phyloP scores from a whole-genome alignment of 768 basidiomycete species.

The Gymnopilus junonius region DNA sequence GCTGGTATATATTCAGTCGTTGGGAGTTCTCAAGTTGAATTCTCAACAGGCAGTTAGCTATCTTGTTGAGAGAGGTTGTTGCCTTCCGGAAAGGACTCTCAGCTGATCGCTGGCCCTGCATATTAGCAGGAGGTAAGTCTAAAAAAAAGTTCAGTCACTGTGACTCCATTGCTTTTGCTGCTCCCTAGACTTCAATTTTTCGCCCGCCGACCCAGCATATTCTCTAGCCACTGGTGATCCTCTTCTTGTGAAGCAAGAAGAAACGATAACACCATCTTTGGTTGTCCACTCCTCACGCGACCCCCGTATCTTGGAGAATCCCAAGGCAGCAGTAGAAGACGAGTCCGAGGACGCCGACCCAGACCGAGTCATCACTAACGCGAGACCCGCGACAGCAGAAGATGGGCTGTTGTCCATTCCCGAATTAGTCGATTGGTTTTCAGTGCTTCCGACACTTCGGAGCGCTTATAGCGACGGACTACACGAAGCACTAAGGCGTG shows the following conservation, averaged over 20 bases:
- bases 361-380: slow-evolving; percentile 74
- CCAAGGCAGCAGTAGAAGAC: slow-evolving; percentile 42
- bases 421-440: slow-evolving; percentile 60
- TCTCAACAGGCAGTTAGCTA: slow-evolving; percentile 67
- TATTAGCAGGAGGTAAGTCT: slow-evolving; percentile 79
- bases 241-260: slow-evolving; percentile 58
- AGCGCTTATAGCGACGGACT: slow-evolving; percentile 76
- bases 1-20: neutral
- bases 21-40: neutral
- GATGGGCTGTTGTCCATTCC: slow-evolving; percentile 73
- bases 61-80: slow-evolving; percentile 68
- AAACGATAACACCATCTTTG: slow-evolving; percentile 60
- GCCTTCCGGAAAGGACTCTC: slow-evolving; percentile 53
- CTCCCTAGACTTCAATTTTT: slow-evolving; percentile 84
- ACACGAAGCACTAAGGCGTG: slow-evolving; percentile 17
- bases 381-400: slow-evolving; percentile 55
- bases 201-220: slow-evolving; percentile 83
- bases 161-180: neutral
- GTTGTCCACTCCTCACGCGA: slow-evolving; percentile 78
- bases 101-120: slow-evolving; percentile 69
- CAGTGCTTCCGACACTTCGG: slow-evolving; percentile 39
- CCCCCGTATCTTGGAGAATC: slow-evolving; percentile 45
- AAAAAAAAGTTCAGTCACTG: neutral
- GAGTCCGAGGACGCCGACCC: slow-evolving; percentile 63
- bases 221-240: slow-evolving; percentile 69